These are phyloP conservation scores for Theobroma cacao DNA, from an alignment of 345 rosid genomes.

Conservation along the genomic window DNA sequence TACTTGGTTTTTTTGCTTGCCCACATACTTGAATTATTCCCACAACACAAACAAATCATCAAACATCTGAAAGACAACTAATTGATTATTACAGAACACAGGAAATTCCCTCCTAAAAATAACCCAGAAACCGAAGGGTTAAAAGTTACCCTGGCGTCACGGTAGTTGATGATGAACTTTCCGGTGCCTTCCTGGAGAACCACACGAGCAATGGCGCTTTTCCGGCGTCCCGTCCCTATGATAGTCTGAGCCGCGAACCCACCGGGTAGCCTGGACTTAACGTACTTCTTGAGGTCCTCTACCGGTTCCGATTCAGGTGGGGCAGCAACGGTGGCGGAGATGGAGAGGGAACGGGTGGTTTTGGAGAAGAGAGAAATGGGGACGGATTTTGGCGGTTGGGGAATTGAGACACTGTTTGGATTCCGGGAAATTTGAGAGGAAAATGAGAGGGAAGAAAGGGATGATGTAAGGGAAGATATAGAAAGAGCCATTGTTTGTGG, in stretches of 20 bases:
- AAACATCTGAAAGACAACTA: not conserved
- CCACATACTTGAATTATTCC: too few relatives aligned
- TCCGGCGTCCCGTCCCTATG: conserved; percentile 87
- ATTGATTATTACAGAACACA: not conserved
- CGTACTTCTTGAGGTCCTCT: conserved; percentile 58
- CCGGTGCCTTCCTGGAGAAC: conserved; percentile 96
- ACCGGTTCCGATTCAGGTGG: conserved; percentile 38
- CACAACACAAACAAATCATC: not conserved
- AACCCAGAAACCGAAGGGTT: not conserved
- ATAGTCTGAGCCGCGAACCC: conserved; percentile 90
- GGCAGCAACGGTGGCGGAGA: conserved; percentile 54
- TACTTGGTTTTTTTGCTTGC: not conserved
- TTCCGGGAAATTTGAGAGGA: conserved; percentile 64
- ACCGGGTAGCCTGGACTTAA: conserved; percentile 85
- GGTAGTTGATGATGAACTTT: conserved; percentile 74
- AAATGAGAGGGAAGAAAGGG: conserved; percentile 76
- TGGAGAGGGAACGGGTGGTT: conserved; percentile 35
- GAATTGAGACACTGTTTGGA: conserved; percentile 36
- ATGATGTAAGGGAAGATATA: conserved; percentile 54
- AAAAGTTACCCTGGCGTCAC: conserved; percentile 70
- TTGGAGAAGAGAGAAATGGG: conserved; percentile 31
- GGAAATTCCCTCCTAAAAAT: not conserved
- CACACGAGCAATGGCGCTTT: conserved; percentile 88
- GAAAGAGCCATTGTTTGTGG: conserved; percentile 49
- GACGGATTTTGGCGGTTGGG: conserved; percentile 26